Evolutionary conservation across 2,329 filamentous ascomycete species (phyloP).

Genomic region (Ascochyta viciae-villosae): DNA sequence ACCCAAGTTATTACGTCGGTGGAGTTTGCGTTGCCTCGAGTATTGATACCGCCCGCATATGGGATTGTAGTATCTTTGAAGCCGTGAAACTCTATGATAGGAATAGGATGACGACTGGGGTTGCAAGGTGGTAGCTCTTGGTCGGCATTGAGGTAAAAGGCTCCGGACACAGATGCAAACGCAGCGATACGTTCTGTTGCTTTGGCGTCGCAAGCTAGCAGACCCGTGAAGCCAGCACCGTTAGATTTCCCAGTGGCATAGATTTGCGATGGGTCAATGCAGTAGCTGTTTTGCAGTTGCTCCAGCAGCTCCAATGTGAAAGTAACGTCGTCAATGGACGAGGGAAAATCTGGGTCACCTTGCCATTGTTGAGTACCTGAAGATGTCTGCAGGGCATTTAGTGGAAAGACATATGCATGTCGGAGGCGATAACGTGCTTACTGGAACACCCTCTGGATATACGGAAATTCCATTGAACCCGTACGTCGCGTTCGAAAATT

Average conservation of each 20-base stretch:
- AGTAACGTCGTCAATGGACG: conserved; percentile 52
- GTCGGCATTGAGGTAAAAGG: conserved; percentile 50
- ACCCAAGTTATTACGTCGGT: conserved; percentile 39
- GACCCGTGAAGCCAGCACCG: conserved; percentile 59
- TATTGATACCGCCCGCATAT: conserved; percentile 48
- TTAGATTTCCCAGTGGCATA: conserved; percentile 63
- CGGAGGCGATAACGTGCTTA: conserved; percentile 19
- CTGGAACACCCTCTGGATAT: conserved; percentile 54
- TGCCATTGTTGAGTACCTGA: conserved; percentile 48
- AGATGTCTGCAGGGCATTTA: conserved; percentile 14
- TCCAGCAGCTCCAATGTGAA: conserved; percentile 55
- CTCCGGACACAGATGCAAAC: conserved; percentile 58
- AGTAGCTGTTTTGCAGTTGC: conserved; percentile 51
- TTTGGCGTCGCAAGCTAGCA: conserved; percentile 56
- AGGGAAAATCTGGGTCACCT: conserved; percentile 51
- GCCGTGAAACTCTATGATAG: conserved; percentile 56
- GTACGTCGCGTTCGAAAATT: conserved; percentile 54
- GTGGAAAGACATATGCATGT: background rate
- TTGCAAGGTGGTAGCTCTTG: conserved; percentile 37
- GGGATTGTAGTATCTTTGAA: conserved; percentile 50
- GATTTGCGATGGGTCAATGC: conserved; percentile 54
- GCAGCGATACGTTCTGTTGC: conserved; percentile 56
- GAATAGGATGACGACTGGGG: conserved; percentile 39
- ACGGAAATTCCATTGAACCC: conserved; percentile 55
- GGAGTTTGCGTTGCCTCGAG: conserved; percentile 27